Evolutionary conservation across 345 rosid species (phyloP).

Genomic region (Ailanthus altissimus): DNA sequence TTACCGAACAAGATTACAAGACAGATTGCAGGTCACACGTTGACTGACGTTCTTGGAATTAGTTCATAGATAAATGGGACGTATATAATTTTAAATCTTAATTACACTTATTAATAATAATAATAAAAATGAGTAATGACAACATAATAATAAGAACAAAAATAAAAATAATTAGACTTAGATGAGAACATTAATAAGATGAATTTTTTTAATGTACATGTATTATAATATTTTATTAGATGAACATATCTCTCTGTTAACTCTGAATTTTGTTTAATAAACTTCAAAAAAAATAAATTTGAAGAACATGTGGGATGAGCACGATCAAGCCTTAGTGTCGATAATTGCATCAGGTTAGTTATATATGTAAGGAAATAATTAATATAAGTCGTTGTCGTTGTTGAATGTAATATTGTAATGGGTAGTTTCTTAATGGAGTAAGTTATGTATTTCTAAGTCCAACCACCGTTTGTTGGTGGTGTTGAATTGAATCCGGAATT

Average conservation of each 20-base stretch:
- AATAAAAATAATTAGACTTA: background rate
- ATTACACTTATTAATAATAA: constrained; percentile 3
- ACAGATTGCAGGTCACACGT: constrained; percentile 41
- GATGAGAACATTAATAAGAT: background rate
- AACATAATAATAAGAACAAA: background rate
- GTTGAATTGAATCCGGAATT: background rate
- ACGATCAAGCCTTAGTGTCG: constrained; percentile 3
- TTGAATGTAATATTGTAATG: background rate
- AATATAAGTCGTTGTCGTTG: background rate
- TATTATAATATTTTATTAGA: background rate
- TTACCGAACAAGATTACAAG: constrained; percentile 80
- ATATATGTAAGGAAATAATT: background rate
- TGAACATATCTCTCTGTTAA: background rate
- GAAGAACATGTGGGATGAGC: background rate
- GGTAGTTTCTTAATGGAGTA: background rate
- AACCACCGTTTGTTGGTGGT: constrained; percentile 24
- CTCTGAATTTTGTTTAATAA: too few relatives aligned
- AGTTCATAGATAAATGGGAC: background rate
- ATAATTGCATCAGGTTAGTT: constrained; percentile 24
- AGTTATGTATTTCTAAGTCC: too few relatives aligned
- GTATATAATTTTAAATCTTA: background rate
- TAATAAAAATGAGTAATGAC: background rate
- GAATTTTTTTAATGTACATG: background rate
- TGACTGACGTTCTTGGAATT: constrained; percentile 10
- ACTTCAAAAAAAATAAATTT: too few relatives aligned